Base-by-base conservation (phyloP, 441 rosid species). In the Raphanus hybrid region DNA sequence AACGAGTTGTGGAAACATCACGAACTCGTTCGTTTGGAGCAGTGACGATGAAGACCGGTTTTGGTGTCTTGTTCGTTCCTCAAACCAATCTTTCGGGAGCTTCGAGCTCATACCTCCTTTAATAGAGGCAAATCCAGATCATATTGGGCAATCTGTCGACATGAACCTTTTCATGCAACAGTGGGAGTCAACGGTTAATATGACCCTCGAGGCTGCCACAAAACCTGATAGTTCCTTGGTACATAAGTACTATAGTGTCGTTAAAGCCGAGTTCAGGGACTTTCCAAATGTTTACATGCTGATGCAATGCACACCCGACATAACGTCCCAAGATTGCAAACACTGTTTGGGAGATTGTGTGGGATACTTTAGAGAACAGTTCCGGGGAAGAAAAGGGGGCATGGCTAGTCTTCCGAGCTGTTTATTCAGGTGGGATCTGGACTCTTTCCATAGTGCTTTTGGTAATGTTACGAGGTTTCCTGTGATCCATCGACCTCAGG, bases 391-490 rank as follows among this genome's bases (percentile, higher is more conserved):
- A 27, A 70, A 66, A 77, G 85, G 87, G 18, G 85, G 84, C 4
- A 35, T 8, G 10, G 75, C 71, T 26, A 5, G n/a, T 62, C 48
- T 16, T 3, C 81, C 82, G 0, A 84, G 69, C n/a, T 84, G 85
- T 75, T 4, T 76, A 39, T 73, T 84, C 69, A 76, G 82, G 15
- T 84, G 84, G 85, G 87, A 84, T 69, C 8, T 77, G 14, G 80
- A 77, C 69, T n/a, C 45, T 2, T 84, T 82, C 48, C 71, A 67
- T 69, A 52, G 52, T 20, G 58, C 66, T 37, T 76, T 67, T 39
- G 68, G 35, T 6, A 74, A 62, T 29, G 43, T 59, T 7, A 75
- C 68, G 0, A 14, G 64, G 62, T 35, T 68, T 4, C 75, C 69
- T 66, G 60, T 67, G 0, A 52, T 60, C 54, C 61, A 67, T 55